Evolutionary conservation across 495 filamentous ascomycete species (phyloP).

Genomic region (Penicillium daleae): DNA sequence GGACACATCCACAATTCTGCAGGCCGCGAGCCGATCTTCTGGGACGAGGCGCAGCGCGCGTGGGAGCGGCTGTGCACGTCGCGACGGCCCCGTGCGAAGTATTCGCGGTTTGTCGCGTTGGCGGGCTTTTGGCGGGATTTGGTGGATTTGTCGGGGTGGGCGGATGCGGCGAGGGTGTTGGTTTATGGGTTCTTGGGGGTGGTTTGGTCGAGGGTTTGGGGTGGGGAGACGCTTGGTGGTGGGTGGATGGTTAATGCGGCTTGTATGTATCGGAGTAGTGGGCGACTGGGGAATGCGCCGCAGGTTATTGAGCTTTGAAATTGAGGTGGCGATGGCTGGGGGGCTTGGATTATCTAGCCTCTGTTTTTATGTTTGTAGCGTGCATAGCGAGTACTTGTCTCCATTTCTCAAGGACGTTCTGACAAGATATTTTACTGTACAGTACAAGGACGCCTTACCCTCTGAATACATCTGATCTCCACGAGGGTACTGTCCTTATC

Average conservation of each 20-base stretch:
- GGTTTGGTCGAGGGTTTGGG: constrained; percentile 73
- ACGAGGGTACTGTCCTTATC: no score
- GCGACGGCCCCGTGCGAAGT: constrained; percentile 35
- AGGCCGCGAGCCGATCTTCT: constrained; percentile 69
- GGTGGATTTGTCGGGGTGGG: constrained; percentile 58
- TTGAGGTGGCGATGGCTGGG: neutral
- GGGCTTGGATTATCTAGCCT: no score
- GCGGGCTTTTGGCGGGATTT: constrained; percentile 57
- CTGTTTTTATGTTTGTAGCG: neutral
- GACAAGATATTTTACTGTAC: no score
- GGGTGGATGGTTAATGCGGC: constrained; percentile 78
- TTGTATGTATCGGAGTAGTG: constrained; percentile 69
- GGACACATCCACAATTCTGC: constrained; percentile 80
- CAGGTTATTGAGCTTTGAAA: constrained; percentile 57
- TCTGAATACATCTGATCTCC: no score
- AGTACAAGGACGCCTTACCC: no score
- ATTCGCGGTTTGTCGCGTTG: constrained; percentile 30
- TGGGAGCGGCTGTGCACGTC: constrained; percentile 65
- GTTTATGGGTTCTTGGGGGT: constrained; percentile 65
- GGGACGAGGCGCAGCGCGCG: constrained; percentile 72
- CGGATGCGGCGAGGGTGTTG: constrained; percentile 62
- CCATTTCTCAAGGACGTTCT: no score
- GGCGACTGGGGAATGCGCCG: constrained; percentile 63
- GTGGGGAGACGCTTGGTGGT: constrained; percentile 56
- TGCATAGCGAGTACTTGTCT: constrained; percentile 11